Base-by-base conservation (phyloP, 2,329 filamentous ascomycete species). In the Cordyceps tenuipes region DNA sequence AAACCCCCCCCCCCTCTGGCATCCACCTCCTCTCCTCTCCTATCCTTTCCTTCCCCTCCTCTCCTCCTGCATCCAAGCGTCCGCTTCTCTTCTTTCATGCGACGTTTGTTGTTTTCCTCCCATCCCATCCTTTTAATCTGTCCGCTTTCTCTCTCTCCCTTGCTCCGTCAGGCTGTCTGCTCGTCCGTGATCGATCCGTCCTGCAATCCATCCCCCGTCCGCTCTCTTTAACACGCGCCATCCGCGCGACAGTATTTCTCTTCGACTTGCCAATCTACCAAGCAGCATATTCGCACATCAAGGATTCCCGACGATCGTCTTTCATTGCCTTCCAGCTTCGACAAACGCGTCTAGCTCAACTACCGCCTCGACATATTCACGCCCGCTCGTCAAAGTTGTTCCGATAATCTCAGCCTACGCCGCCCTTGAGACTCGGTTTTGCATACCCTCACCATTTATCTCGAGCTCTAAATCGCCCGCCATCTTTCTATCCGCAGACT, bases 181-280 rank as follows among this genome's bases (percentile, higher is more conserved):
- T 36, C 36, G 56, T 58, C 43, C 43, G 56, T 36, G 56, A 43
- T 58, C 31, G 56, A 58, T 13, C 34, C 43, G 21, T 49, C 21
- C 41, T 10, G n/a, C 19, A 19, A 44, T 9, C 3, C n/a, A 36
- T 39, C 43, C 23, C 26, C 43, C 5, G 53, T 23, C 47, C 47
- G 39, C 17, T 34, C 56, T 58, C 56, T 58, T 51, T 43, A 34
- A 58, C 44, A 58, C 56, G 56, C 56, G 36, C 50, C 56, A 15
- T 19, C 54, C 17, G 36, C 56, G 56, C 56, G 47, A 36, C 47
- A 51, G 6, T 23, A 29, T 39, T 17, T 51, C 36, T 47, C 47
- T 44, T 43, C 56, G n/a, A 44, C 46, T 21, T n/a, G 23, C 44
- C 47, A 41, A 34, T 21, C 15, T 44, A n/a, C 36, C 44, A 26